Conservation (phyloP, 2,329 filamentous ascomycete genomes). For the Penicillium sp. region DNA sequence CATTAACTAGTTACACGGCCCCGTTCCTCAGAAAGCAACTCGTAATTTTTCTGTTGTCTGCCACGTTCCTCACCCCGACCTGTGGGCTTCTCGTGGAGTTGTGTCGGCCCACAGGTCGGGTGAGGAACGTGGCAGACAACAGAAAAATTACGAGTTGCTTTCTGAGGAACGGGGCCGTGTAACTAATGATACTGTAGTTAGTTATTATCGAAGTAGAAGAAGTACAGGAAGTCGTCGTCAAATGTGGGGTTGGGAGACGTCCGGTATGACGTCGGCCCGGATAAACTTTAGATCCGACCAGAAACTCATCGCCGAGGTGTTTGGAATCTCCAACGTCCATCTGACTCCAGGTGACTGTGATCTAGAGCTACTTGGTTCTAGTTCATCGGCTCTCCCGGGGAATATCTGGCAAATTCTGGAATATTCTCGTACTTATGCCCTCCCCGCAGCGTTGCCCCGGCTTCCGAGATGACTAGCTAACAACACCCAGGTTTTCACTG, state of each 20-base stretch:
- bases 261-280: neutral
- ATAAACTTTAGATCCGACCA: constrained; percentile 7
- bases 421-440: neutral
- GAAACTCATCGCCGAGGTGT: constrained; percentile 10
- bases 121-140: too few species aligned
- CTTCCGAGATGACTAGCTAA: constrained; percentile 5
- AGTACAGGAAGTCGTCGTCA: neutral
- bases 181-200: too few species aligned
- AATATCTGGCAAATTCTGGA: neutral
- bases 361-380: constrained; percentile 2
- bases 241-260: neutral
- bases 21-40: too few species aligned
- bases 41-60: too few species aligned
- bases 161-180: too few species aligned
- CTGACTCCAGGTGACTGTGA: constrained; percentile 3
- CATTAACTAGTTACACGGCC: too few species aligned
- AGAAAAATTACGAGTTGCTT: too few species aligned
- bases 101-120: too few species aligned
- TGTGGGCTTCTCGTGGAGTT: too few species aligned
- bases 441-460: too few species aligned
- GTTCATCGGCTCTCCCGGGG: neutral
- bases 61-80: too few species aligned
- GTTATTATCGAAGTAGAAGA: neutral
- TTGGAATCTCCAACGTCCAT: constrained; percentile 1
- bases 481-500: constrained; percentile 8